Evolutionary conservation across 345 rosid genomes (phyloP), one percentile per base, ranked within the genome.

Genomic region (Corymbia maculata): DNA sequence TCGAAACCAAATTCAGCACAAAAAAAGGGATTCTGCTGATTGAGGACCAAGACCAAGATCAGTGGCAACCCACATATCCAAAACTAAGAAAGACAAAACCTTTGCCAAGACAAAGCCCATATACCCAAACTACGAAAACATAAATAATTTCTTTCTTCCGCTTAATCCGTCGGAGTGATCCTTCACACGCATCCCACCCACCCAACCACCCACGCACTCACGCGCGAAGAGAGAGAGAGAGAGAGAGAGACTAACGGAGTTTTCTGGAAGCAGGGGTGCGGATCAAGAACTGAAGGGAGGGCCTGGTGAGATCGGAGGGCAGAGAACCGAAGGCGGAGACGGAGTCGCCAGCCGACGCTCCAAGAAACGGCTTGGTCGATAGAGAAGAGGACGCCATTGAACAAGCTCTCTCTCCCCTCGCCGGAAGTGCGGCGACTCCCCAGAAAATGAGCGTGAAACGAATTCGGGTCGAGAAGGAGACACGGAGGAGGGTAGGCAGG

Each of bases 321-420:
- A 88, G 89, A 88, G 90, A 89, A 47, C 55, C n/a, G 57, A 91
- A 90, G 86, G 92, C 89, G 19, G 91, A 51, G 68, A 85, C 86
- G 36, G 86, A 51, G 66, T 85, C 86, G 88, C 89, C 86, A 86
- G 86, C 90, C 64, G 95, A 80, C 86, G 95, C 93, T 87, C 93
- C 93, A 80, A 95, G 92, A 61, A 94, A 90, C 70, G 92, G 89
- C 85, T 93, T 92, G 17, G 94, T 88, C 12, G 93, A 89, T 49
- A 93, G 86, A 85, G 95, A 94, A 85, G 95, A 94, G 82, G 95
- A 95, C 86, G 96, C 94, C 97, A 95, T 94, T 85, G 88, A 66
- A 89, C 86, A 24, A 24, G 5, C 80, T 85, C 55, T 84, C 21
- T 13, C 21, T 85, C 47, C 15, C 86, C 45, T n/a, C 51, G 64